Evolutionary conservation across 2,329 filamentous ascomycete species (phyloP).

Genomic region (Didymosphaeria variabile): DNA sequence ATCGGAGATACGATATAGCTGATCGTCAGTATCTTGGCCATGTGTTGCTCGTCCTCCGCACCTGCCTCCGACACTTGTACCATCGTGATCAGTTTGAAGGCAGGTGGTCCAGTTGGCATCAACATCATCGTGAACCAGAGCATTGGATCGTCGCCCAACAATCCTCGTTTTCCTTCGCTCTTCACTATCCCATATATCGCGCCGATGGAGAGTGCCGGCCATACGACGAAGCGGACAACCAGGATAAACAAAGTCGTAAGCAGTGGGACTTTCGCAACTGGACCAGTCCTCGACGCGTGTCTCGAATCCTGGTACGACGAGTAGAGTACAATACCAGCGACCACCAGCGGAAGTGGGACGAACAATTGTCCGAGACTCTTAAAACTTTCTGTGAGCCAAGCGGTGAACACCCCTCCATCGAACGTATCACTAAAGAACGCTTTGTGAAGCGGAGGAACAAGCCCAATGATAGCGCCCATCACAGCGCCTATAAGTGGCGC

Average conservation of each 20-base stretch:
- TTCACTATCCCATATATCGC: slow-evolving; percentile 64
- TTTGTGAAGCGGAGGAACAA: slow-evolving; percentile 33
- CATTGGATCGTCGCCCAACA: slow-evolving; percentile 66
- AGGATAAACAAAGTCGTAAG: slow-evolving; percentile 38
- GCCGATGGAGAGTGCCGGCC: slow-evolving; percentile 53
- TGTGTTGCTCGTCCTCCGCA: slow-evolving; percentile 58
- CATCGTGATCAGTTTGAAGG: slow-evolving; percentile 62
- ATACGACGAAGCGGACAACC: slow-evolving; percentile 37
- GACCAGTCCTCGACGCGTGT: slow-evolving; percentile 2
- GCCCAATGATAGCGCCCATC: slow-evolving; percentile 37
- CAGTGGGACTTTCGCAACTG: slow-evolving; percentile 18
- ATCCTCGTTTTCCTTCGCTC: slow-evolving; percentile 51
- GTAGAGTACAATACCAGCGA: slow-evolving; percentile 41
- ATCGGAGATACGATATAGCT: slow-evolving; percentile 43
- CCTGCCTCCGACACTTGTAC: slow-evolving; percentile 58
- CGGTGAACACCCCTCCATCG: slow-evolving; percentile 39
- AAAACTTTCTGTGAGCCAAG: slow-evolving; percentile 42
- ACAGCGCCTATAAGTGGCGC: slow-evolving; percentile 40
- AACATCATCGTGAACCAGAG: slow-evolving; percentile 72
- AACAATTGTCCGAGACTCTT: slow-evolving; percentile 38
- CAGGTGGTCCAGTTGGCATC: slow-evolving; percentile 64
- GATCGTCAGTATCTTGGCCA: slow-evolving; percentile 59
- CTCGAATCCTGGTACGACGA: slow-evolving; percentile 33
- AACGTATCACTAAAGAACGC: slow-evolving; percentile 38
- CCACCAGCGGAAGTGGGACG: slow-evolving; percentile 40